Base-by-base conservation (phyloP, 345 rosid species). In the Pugionium dolabratum region DNA sequence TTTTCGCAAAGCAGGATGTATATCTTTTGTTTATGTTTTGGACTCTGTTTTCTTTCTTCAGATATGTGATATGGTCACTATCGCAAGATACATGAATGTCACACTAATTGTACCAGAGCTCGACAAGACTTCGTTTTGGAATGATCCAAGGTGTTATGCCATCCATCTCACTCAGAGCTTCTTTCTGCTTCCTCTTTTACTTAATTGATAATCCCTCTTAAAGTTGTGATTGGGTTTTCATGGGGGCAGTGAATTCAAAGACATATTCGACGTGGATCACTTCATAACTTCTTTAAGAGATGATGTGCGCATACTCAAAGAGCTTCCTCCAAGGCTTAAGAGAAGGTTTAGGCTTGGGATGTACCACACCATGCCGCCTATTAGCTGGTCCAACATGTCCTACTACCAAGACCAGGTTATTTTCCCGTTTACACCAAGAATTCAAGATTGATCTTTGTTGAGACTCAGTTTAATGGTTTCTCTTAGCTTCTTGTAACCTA, bases 11-110 rank as follows among this genome's bases (percentile, higher is more conserved):
- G 1, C 25, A 1, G 8, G 6, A 6, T 49, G n/a, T 58, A 2
- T 18, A 46, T 67, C 45, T 9, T 73, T 45, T 5, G 25, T 43
- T 27, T 9, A 30, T 46, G 31, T 50, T 49, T 27, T 27, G 39
- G 29, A 55, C 30, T 72, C 50, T 44, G 57, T 31, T 71, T 70
- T 35, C 6, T 54, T 47, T 62, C 43, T 63, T 60, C 57, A 89
- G 96, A 89, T 89, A 36, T 89, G 96, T 76, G 96, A 89, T 68
- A 89, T 89, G 96, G 96, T 86, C 26, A 84, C 96, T 26, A 85
- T 86, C 59, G 96, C 96, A 9, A 86, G 96, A 62, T 76, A 81
- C 73, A 55, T 89, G 79, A 86, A 89, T 75, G 96, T 89, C 29
- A 89, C 96, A 18, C 96, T 89, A 74, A 83, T 89, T 59, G 96